Evolutionary conservation across 495 filamentous ascomycete species (phyloP), one percentile per base, ranked within the genome.

Genomic region (Aspergillus cavernicola): DNA sequence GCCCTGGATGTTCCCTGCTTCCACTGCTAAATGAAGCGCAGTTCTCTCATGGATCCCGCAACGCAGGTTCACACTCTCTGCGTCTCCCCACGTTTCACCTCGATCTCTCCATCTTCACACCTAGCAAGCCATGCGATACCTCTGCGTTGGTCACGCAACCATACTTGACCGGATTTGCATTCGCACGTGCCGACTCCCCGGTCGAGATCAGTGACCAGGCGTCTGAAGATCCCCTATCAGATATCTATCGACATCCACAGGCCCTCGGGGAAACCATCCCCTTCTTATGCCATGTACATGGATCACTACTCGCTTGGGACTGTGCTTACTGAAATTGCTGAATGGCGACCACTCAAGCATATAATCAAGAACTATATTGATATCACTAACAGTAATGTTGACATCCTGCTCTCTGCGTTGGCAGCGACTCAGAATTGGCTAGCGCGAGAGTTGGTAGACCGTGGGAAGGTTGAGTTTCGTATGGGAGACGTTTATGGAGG

Each of bases 71-170:
- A 28, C 24, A 28, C 24, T 28, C 24, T 28, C 4, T 9, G 24
- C 4, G 9, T 28, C 24, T 28, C 24, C 24, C 24, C 24, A 28
- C 4, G 24, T 28, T 9, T 28, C 24, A 4, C 4, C 4, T 4
- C 4, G 24, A 4, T 28, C 24, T 28, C 24, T 28, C 24, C 38
- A 56, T 54, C 24, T 28, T 28, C 24, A 28, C 24, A 28, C 24
- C 24, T 58, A 35, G 12, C 42, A 13, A 28, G 24, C 24, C 24
- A 28, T 28, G 22, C 48, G 40, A 53, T 56, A 50, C 48, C 51
- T 43, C 47, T 36, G 19, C n/a, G 29, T 51, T 52, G 20, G 15
- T 33, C 16, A 36, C 52, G 38, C 32, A 19, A 55, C 39, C 39
- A 3, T 42, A 42, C 24, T 8, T 42, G 19, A 24, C 19, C 6